Evolutionary conservation across 441 rosid species (phyloP), one percentile per base, ranked within the genome.

Genomic region (Manihot esculenta): DNA sequence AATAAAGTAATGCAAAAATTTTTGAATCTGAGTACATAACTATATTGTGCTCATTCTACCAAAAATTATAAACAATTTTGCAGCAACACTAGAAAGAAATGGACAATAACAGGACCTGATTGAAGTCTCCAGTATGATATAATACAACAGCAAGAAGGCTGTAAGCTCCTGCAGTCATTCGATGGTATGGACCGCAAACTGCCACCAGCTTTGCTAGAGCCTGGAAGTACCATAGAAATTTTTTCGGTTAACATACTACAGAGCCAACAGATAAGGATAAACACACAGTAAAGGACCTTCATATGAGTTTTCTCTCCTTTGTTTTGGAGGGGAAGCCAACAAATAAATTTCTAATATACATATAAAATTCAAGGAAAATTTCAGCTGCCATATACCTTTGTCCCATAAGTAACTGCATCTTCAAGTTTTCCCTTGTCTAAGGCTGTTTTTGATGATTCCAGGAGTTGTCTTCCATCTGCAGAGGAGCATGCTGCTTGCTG

Each of bases 121-220:
- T 89, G 75, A 92, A 89, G 72, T 92, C 97, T 42, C 97, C 97
- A 62, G 97, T 92, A 71, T 94, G 99, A 83, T 92, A 92, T 70
- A 94, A 87, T 76, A 92, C 99, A 67, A 92, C 96, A 21, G 97
- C 95, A 62, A 94, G 88, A 84, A 92, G 99, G 81, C 97, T 92
- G 82, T 94, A 94, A 38, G 97, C 95, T 75, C 96, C 88, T 14
- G 99, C 97, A 64, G 97, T 88, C 74, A 84, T 81, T 77, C 92
- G 92, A 82, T 92, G 93, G 77, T 87, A 94, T 60, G 97, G 94
- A 72, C 97, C 99, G 63, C 99, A 94, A 60, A 94, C 97, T 63
- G 97, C 87, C 61, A 90, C 87, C 87, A 92, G 88, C 86, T 88
- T 94, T 64, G 83, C 76, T 50, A 92, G 83, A 72, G 97, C 99